Percentiles rank a stretch among this genome's conserved stretches.
Evolutionary conservation across 495 filamentous ascomycete species (phyloP).

Genomic region (Niebla homalea): DNA sequence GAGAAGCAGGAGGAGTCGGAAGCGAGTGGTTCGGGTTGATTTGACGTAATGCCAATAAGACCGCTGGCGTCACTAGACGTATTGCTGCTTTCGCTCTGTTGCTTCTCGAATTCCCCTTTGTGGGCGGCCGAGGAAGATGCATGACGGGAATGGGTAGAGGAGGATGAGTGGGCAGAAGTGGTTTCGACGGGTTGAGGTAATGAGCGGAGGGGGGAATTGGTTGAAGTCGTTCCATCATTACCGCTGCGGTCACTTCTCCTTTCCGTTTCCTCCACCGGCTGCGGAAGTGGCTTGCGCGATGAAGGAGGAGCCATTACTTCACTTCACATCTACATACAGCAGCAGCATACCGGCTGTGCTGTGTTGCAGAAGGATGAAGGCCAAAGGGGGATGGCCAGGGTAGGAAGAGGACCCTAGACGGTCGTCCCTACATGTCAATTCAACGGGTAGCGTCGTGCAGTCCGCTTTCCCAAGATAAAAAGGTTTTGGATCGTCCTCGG

Average conservation of each 20-base stretch:
- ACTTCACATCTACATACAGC: too few species aligned
- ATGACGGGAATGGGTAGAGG: too few species aligned
- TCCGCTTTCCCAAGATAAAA: background rate
- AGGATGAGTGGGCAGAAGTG: constrained; percentile 8
- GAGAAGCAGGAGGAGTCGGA: constrained; percentile 10
- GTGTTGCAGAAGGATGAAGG: too few species aligned
- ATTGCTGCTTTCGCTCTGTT: constrained; percentile 11
- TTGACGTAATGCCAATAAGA: background rate
- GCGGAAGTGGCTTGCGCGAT: constrained; percentile 7
- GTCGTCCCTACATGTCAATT: too few species aligned
- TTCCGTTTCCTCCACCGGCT: constrained; percentile 11
- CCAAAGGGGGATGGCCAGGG: too few species aligned
- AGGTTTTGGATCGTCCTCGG: too few species aligned
- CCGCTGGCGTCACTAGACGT: background rate
- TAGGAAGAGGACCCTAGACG: too few species aligned
- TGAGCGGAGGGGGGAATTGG: background rate
- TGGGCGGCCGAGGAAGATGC: too few species aligned
- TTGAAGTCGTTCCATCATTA: background rate
- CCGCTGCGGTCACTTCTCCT: background rate
- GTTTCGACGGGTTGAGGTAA: constrained; percentile 17
- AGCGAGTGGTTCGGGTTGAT: background rate
- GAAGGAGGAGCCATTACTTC: constrained; percentile 1
- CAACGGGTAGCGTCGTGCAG: background rate
- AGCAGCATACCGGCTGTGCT: too few species aligned
- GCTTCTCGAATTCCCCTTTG: background rate